Evolutionary conservation across 2,329 filamentous ascomycete genomes (phyloP).

Genomic region (Parastagonospora avenae): DNA sequence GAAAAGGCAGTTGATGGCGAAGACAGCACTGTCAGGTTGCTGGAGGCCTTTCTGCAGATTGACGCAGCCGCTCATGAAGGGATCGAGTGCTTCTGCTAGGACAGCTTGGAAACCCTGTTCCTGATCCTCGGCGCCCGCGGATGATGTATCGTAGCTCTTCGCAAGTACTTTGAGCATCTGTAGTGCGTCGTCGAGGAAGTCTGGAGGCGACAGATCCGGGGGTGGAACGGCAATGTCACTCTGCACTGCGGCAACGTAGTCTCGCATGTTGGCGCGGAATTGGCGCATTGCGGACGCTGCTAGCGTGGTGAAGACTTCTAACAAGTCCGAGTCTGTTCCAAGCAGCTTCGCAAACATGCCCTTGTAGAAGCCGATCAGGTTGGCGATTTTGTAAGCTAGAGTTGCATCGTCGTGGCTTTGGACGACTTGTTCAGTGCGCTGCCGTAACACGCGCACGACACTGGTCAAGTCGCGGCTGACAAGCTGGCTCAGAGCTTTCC

Average conservation of each 20-base stretch:
- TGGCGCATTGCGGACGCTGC: slow-evolving; percentile 80
- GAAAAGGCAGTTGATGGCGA: slow-evolving; percentile 73
- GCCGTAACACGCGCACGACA: slow-evolving; percentile 81
- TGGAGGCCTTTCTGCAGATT: slow-evolving; percentile 68
- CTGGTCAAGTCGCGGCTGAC: slow-evolving; percentile 85
- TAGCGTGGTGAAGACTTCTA: slow-evolving; percentile 70
- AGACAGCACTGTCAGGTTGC: slow-evolving; percentile 67
- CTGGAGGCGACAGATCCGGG: slow-evolving; percentile 74
- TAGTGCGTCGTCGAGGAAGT: slow-evolving; percentile 80
- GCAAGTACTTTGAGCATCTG: slow-evolving; percentile 79
- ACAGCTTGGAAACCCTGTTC: slow-evolving; percentile 76
- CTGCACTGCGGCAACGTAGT: slow-evolving; percentile 77
- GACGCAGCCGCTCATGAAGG: slow-evolving; percentile 78
- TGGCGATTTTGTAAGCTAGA: slow-evolving; percentile 85
- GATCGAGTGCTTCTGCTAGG: slow-evolving; percentile 79
- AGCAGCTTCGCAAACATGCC: slow-evolving; percentile 83
- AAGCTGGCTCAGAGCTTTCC: slow-evolving; percentile 80
- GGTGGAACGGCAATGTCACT: slow-evolving; percentile 72
- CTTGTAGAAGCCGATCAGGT: slow-evolving; percentile 86
- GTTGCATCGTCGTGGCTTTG: slow-evolving; percentile 91
- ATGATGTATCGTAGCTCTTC: slow-evolving; percentile 83
- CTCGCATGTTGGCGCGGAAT: slow-evolving; percentile 80
- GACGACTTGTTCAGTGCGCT: slow-evolving; percentile 88
- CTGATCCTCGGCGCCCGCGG: slow-evolving; percentile 61
- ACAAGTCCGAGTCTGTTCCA: slow-evolving; percentile 68